Evolutionary conservation across 192 early-diverging fungal species (phyloP).

Genomic region (Rhizophagus clarus): DNA sequence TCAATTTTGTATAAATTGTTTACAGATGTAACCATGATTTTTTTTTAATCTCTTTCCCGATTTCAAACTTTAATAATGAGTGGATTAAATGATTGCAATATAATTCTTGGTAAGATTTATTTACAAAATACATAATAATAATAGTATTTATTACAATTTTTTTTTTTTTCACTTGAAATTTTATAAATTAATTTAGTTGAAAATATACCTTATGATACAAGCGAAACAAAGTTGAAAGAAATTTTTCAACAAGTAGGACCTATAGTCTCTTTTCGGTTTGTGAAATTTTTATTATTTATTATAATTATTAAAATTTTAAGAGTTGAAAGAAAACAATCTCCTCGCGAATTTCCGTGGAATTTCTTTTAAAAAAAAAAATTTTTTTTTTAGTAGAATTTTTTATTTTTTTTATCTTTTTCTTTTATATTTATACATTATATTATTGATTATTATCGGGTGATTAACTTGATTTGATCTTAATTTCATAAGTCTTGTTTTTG

Average conservation of each 20-base stretch:
- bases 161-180: background rate
- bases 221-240: background rate
- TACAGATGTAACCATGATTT: background rate
- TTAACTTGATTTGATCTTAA: background rate
- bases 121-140: too few species aligned
- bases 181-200: background rate
- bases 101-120: background rate
- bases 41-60: background rate
- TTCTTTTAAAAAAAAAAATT: too few species aligned
- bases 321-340: background rate
- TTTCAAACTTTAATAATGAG: background rate
- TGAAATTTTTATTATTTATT: background rate
- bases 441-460: too few species aligned
- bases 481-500: slow-evolving; percentile 87
- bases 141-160: too few species aligned
- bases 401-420: too few species aligned
- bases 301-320: too few species aligned
- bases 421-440: too few species aligned
- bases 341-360: background rate
- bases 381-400: background rate
- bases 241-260: background rate
- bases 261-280: slow-evolving; percentile 6
- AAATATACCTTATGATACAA: slow-evolving; percentile 4
- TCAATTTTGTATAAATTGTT: too few species aligned
- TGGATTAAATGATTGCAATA: background rate